Evolutionary conservation across 129 eudicot genomes (phyloP), one percentile per base, ranked within the genome.

Genomic region (Deinandra increscens): DNA sequence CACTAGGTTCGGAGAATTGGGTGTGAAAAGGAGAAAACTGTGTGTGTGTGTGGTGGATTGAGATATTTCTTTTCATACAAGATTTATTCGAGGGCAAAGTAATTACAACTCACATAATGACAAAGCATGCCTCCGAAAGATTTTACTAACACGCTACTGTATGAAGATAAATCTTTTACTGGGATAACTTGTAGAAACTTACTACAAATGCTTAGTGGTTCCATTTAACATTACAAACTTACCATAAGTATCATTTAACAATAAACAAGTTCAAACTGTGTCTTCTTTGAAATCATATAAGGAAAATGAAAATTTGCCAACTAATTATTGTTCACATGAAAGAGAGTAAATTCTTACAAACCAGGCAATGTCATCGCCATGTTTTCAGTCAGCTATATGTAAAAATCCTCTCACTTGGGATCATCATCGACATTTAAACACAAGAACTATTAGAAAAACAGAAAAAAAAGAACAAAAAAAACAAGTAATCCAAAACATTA

Each of bases 161-260:
- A 70, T 70, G 8, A 33, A 70, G 26, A 55, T 23, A 38, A 15
- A 50, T 54, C 51, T 42, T 54, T 70, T 53, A 13, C 54, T 12
- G 18, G 9, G 12, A 23, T 53, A 15, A n/a, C 36, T 55, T 38
- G 22, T 20, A 13, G n/a, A 55, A 55, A 65, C 65, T 29, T 22
- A 59, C 66, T 55, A 49, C 44, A 51, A 50, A 68, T 68, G 72
- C 7, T 36, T 34, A 50, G 73, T 50, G 45, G 34, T 68, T 68
- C 34, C 11, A 49, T n/a, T 34, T 4, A 48, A 51, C 26, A 18
- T 36, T 51, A 19, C 49, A 50, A 50, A 37, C 45, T 18, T 49
- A 68, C 17, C 29, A 6, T 33, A 31, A 36, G 60, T 68, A 51
- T 8, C 70, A 13, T 20, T 63, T 65, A 23, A 22, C 31, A 14